Evolutionary conservation across 202 grass and related monocot genomes (phyloP).

Genomic region (Tripidium arundinaceum): DNA sequence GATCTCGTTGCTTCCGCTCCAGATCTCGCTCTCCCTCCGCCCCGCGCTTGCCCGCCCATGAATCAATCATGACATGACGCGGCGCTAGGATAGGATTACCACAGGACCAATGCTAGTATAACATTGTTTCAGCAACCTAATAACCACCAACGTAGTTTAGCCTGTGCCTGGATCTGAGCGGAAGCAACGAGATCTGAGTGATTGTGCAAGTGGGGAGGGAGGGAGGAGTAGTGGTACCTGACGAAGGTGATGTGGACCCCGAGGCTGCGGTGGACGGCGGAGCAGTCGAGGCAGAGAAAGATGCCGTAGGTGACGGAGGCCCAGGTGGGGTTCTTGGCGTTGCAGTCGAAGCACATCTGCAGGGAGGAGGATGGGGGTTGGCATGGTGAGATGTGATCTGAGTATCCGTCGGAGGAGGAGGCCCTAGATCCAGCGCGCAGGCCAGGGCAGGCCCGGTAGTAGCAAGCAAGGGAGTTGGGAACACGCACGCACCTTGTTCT

Average conservation of each 20-base stretch:
- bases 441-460: no score
- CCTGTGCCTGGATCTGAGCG: not conserved
- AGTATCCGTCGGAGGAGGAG: not conserved
- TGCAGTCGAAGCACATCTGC: conserved; percentile 91
- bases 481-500: conserved; percentile 53
- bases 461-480: no score
- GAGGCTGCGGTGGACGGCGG: conserved; percentile 81
- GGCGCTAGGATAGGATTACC: not conserved
- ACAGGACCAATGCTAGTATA: no score
- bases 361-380: no score
- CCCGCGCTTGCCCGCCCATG: not conserved
- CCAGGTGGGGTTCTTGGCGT: conserved; percentile 83
- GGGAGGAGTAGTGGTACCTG: conserved; percentile 28
- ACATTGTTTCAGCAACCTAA: not conserved
- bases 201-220: not conserved
- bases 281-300: conserved; percentile 94
- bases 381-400: conserved; percentile 17
- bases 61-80: not conserved
- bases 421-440: conserved; percentile 1
- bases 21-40: not conserved
- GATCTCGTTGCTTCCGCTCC: not conserved
- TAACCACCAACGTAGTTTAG: not conserved
- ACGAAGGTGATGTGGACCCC: conserved; percentile 82
- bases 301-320: conserved; percentile 87
- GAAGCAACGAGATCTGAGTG: not conserved